Percentiles rank a stretch among this genome's conserved stretches.
Evolutionary conservation across 805 yeast genomes (phyloP).

Genomic region (Metschnikowia kunwiensis): DNA sequence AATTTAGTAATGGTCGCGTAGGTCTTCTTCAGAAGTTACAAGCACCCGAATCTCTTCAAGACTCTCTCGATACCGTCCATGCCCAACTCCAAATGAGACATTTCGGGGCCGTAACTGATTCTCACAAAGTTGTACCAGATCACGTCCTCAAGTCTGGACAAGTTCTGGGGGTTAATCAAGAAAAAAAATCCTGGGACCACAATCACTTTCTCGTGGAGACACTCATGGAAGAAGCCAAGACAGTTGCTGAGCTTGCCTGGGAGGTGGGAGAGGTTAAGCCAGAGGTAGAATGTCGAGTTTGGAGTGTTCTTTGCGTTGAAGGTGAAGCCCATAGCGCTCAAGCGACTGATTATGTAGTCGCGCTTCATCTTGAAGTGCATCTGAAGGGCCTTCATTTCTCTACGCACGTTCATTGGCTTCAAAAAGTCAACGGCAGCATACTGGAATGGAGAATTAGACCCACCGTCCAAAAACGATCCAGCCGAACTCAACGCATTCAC

Average conservation of each 20-base stretch:
- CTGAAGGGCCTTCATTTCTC: conserved; percentile 58
- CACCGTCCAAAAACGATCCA: conserved; percentile 60
- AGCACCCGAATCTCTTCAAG: conserved; percentile 40
- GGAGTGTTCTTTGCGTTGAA: conserved; percentile 46
- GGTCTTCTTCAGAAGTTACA: too few species aligned
- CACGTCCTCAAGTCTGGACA: conserved; percentile 48
- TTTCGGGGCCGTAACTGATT: conserved; percentile 59
- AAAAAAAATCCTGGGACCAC: conserved; percentile 64
- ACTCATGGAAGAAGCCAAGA: conserved; percentile 62
- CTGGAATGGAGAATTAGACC: conserved; percentile 60
- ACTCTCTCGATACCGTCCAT: conserved; percentile 60
- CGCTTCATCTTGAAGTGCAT: conserved; percentile 54
- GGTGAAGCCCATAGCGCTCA: conserved; percentile 51
- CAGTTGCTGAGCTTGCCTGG: conserved; percentile 57
- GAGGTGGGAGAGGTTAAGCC: conserved; percentile 54
- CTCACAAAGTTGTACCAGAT: conserved; percentile 59
- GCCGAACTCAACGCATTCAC: conserved; percentile 54
- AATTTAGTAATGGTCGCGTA: too few species aligned
- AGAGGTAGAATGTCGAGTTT: conserved; percentile 56
- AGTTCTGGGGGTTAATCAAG: conserved; percentile 53
- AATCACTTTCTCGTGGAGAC: conserved; percentile 56
- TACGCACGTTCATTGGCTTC: conserved; percentile 46
- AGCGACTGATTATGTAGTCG: conserved; percentile 50
- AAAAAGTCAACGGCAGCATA: conserved; percentile 55
- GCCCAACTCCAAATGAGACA: conserved; percentile 47